These are phyloP conservation scores for Camellia japonica DNA, from an alignment of 148 eudicot genomes.

Conservation along the genomic window DNA sequence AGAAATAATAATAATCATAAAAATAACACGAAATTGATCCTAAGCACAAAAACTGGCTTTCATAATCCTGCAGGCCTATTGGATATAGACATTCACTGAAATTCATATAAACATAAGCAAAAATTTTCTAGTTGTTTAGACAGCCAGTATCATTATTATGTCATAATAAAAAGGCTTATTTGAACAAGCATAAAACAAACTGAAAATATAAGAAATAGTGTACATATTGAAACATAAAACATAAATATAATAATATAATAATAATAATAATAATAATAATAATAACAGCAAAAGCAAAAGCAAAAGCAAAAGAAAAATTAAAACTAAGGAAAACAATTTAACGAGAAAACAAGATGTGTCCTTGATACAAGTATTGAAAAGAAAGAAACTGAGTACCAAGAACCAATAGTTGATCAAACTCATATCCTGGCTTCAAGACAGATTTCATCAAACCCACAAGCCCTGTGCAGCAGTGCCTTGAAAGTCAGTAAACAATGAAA, in stretches of 20 bases:
- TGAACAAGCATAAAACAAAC: neutral
- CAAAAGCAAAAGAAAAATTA: neutral
- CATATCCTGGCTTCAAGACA: slow-evolving; percentile 77
- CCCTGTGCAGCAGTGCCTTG: slow-evolving; percentile 32
- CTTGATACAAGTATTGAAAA: neutral
- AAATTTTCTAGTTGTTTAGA: too few relatives aligned
- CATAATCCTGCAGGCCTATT: too few relatives aligned
- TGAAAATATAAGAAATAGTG: neutral
- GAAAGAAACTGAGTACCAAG: slow-evolving; percentile 44
- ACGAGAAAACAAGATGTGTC: neutral
- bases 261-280: too few relatives aligned
- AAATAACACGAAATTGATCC: slow-evolving; percentile 1
- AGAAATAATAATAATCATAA: neutral
- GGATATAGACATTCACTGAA: too few relatives aligned
- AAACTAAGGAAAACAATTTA: neutral
- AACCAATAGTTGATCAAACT: slow-evolving; percentile 74
- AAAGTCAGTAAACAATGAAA: slow-evolving; percentile 16
- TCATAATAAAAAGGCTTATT: neutral
- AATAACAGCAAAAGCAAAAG: too few relatives aligned
- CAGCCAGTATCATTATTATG: too few relatives aligned
- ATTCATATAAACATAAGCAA: too few relatives aligned
- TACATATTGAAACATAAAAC: neutral
- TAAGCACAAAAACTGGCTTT: neutral
- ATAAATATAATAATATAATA: too few relatives aligned
- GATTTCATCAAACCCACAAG: slow-evolving; percentile 61